A percentile compares a stretch with the other conserved stretches of the same genome.
Conservation (phyloP, 2,329 filamentous ascomycete genomes). For the Stachybotrys chlorohalonatus region DNA sequence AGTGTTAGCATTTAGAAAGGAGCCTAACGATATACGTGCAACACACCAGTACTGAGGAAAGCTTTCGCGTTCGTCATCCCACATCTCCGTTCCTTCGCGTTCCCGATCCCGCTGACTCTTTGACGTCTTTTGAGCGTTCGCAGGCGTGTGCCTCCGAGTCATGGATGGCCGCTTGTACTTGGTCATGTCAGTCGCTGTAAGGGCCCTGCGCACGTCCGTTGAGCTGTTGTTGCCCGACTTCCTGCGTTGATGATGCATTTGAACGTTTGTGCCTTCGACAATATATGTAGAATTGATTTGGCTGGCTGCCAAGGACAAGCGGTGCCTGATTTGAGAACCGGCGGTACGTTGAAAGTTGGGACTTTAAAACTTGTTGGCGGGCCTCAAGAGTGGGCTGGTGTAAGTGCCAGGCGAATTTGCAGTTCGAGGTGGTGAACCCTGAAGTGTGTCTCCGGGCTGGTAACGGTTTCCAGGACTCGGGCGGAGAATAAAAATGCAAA, state of each 20-base stretch:
- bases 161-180: slow-evolving; percentile 39
- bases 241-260: slow-evolving; percentile 48
- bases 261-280: not conserved
- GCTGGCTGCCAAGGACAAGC: not conserved
- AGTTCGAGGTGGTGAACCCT: no score
- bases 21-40: slow-evolving; percentile 5
- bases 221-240: slow-evolving; percentile 48
- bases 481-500: not conserved
- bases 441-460: no score
- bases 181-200: slow-evolving; percentile 33
- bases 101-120: slow-evolving; percentile 43
- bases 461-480: not conserved
- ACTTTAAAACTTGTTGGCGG: no score
- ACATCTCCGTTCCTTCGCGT: slow-evolving; percentile 40
- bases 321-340: not conserved
- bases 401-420: no score
- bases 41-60: slow-evolving; percentile 59
- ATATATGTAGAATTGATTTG: not conserved
- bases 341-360: no score
- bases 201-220: slow-evolving; percentile 46
- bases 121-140: slow-evolving; percentile 35
- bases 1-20: slow-evolving; percentile 10
- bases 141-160: slow-evolving; percentile 32
- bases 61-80: slow-evolving; percentile 51
- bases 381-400: no score